Evolutionary conservation across 1,139 yeast genomes (phyloP).

Genomic region (Sugiyamaella grinbergsii): DNA sequence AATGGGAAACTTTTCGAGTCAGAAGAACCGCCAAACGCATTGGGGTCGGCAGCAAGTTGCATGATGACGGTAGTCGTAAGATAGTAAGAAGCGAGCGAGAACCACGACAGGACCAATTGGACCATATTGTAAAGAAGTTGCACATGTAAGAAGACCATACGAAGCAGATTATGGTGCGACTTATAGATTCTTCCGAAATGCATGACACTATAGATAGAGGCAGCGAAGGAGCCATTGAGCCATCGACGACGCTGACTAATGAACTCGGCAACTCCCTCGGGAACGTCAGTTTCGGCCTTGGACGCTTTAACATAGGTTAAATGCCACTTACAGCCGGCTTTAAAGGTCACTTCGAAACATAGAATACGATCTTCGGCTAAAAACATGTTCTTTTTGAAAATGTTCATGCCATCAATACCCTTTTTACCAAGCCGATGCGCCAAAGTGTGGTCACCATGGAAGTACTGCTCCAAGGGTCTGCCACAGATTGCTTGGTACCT

Average conservation of each 20-base stretch:
- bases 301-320: slow-evolving; percentile 86
- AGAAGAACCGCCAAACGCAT: slow-evolving; percentile 37
- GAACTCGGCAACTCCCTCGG: slow-evolving; percentile 82
- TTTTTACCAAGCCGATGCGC: slow-evolving; percentile 49
- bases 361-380: slow-evolving; percentile 93
- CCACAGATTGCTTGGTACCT: slow-evolving; percentile 37
- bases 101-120: slow-evolving; percentile 73
- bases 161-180: slow-evolving; percentile 70
- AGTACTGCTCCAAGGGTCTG: slow-evolving; percentile 81
- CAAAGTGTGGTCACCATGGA: slow-evolving; percentile 78
- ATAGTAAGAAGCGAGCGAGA: slow-evolving; percentile 77
- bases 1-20: slow-evolving; percentile 41
- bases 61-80: slow-evolving; percentile 62
- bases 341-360: slow-evolving; percentile 90
- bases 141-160: slow-evolving; percentile 71
- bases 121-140: slow-evolving; percentile 78
- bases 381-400: slow-evolving; percentile 92
- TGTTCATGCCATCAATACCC: slow-evolving; percentile 56
- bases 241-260: slow-evolving; percentile 92
- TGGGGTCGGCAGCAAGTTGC: slow-evolving; percentile 46
- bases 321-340: slow-evolving; percentile 78
- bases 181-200: slow-evolving; percentile 73
- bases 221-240: slow-evolving; percentile 96
- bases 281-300: slow-evolving; percentile 94
- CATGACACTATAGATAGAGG: slow-evolving; percentile 79